Evolutionary conservation across 331 rosid species (phyloP).

Genomic region (Dryas integrifolia): DNA sequence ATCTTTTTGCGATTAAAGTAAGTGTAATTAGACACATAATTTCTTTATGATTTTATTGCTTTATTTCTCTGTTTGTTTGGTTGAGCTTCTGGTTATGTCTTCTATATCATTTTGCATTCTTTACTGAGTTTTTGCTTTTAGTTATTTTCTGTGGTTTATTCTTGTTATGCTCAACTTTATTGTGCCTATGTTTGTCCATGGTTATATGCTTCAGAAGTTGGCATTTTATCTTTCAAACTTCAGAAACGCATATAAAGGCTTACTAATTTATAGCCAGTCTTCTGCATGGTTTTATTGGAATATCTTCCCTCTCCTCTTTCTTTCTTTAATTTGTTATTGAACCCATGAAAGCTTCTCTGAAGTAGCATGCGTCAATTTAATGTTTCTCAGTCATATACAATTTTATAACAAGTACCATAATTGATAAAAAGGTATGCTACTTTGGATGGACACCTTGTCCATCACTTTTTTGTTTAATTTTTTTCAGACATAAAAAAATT

Average conservation of each 20-base stretch:
- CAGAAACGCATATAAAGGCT: not conserved
- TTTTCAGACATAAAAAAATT: not conserved
- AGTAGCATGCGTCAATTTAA: not conserved
- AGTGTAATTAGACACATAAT: not conserved
- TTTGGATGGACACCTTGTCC: not conserved
- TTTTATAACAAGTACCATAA: not conserved
- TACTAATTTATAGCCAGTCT: not conserved
- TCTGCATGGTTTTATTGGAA: not conserved
- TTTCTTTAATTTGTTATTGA: not conserved
- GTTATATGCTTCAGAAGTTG: not conserved
- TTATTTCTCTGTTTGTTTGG: not conserved
- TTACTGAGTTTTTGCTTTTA: not conserved
- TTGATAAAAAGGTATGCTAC: not conserved
- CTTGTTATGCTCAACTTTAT: not conserved
- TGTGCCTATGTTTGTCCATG: not conserved
- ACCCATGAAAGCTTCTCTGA: not conserved
- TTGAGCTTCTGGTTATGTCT: not conserved
- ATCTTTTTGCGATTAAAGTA: constrained; percentile 97
- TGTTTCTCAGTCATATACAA: not conserved
- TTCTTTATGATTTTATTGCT: not conserved
- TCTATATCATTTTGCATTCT: not conserved
- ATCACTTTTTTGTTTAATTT: not conserved
- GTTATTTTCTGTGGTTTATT: constrained; percentile 3
- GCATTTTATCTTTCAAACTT: not conserved
- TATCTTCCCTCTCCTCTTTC: not conserved